Evolutionary conservation across 768 basidiomycete species (phyloP), one percentile per base, ranked within the genome.

Genomic region (Fibroporia radiculosa): DNA sequence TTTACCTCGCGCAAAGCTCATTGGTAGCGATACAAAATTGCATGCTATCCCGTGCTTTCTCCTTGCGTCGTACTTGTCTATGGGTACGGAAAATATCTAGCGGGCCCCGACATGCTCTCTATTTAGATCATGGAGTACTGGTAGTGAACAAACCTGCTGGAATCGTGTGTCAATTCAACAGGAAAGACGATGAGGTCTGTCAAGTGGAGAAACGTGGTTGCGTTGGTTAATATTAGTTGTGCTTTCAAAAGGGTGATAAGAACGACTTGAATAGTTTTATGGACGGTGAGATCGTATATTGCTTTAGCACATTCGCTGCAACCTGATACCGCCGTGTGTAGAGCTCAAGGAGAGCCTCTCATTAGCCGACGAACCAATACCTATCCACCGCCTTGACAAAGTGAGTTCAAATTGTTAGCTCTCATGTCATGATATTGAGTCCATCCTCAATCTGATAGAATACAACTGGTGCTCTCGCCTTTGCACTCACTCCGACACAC

Each of bases 371-470:
- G 47, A 60, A n/a, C 79, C 74, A 6, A 65, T 66, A 42, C 64
- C 74, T 5, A 72, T 84, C 18, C 83, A 85, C 56, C 73, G 83
- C 12, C 68, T 85, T 4, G 82, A 84, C 64, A 81, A 80, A 67
- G 83, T 78, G 20, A 13, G 58, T 19, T 24, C 23, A 8, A 5
- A 50, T 13, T 24, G 40, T 26, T 18, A n/a, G 19, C 34, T 6
- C 13, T 20, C 11, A 13, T 29, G 6, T 19, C 22, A n/a, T 22
- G 14, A 23, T 19, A 4, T 29, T 32, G 4, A 33, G n/a, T n/a
- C 28, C 18, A 26, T 4, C 6, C 13, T 4, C 33, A 16, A 16
- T 24, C 34, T 29, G 8, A 4, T 38, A 84, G 83, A 60, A 66
- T 1, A 84, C 82, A 1, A 84, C 83, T 1, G 83, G 83, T 20